Conservation (phyloP, 1,284 basidiomycete species). For the Flammula alnicola region DNA sequence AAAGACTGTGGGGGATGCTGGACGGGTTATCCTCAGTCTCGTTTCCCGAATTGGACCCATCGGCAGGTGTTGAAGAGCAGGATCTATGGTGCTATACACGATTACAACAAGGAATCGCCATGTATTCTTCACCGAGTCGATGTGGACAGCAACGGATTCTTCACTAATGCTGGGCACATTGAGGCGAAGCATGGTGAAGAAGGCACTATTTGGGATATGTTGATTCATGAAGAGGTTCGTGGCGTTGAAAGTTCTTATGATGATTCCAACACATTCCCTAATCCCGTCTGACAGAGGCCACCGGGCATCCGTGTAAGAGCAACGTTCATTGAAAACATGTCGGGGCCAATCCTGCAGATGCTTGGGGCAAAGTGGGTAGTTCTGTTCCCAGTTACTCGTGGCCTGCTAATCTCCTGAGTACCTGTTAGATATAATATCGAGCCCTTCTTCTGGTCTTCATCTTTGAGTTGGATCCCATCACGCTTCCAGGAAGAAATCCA, state of each 20-base stretch:
- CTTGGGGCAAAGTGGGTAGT: slow-evolving; percentile 45
- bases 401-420: not conserved
- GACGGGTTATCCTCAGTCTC: slow-evolving; percentile 31
- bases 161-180: slow-evolving; percentile 25
- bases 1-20: slow-evolving; percentile 24
- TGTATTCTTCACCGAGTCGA: slow-evolving; percentile 27
- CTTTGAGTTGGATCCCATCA: slow-evolving; percentile 54
- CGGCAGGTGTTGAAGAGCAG: slow-evolving; percentile 29
- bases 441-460: slow-evolving; percentile 56
- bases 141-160: slow-evolving; percentile 26
- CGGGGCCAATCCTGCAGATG: slow-evolving; percentile 51
- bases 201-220: slow-evolving; percentile 38
- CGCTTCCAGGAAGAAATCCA: slow-evolving; percentile 48
- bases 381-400: not conserved
- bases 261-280: not conserved
- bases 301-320: slow-evolving; percentile 40
- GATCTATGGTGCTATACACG: slow-evolving; percentile 24
- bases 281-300: slow-evolving; percentile 29
- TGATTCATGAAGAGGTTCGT: slow-evolving; percentile 38
- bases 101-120: slow-evolving; percentile 16
- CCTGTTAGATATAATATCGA: slow-evolving; percentile 49
- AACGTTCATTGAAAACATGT: slow-evolving; percentile 47
- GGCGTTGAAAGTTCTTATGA: not conserved
- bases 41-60: slow-evolving; percentile 32
- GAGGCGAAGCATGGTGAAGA: slow-evolving; percentile 20